Base-by-base conservation (phyloP, 2,329 filamentous ascomycete genomes). In the Xylariaceae sp. region DNA sequence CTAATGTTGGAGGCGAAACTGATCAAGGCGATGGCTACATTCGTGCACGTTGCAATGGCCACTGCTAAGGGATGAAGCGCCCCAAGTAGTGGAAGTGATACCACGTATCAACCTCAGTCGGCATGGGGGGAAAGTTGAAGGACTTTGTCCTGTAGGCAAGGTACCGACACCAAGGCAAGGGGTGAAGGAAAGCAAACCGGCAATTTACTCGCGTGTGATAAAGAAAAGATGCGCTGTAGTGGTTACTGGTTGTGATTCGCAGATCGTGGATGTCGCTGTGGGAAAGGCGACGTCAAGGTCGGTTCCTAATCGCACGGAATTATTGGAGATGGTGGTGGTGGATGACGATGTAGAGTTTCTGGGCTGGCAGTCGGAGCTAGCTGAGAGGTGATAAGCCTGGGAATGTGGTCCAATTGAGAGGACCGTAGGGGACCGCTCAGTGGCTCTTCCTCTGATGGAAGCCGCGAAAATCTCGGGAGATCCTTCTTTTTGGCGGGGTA, bases 51-150 rank as follows among this genome's bases (percentile, higher is more conserved):
- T 49, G 51, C 36, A 26, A 11, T 48, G 43, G 50, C 56, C 57
- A 60, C 56, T 70, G 67, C 71, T 68, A 71, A 61, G 68, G 67
- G 62, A 68, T 68, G 50, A 58, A 61, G 45, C 54, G 62, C 56
- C 61, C 60, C 53, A 64, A 54, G 55, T 66, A 63, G 59, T 61
- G 63, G 57, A 64, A 65, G 57, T 61, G 63, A 60, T 58, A 63
- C 52, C 63, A 58, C 53, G 57, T 60, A 61, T 65, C 62, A 55
- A 63, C 62, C 60, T 66, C 56, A 61, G 66, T 59, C 67, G 63
- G 66, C 68, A 72, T 71, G 62, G 64, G 65, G 57, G 48, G 52
- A 42, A 42, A 52, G 47, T 44, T 50, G 41, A 37, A 46, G 37
- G 44, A 54, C 44, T 50, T 46, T 54, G 54, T 51, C 54, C 51